A percentile compares a stretch with the other conserved stretches of the same genome.
Evolutionary conservation across 768 basidiomycete species (phyloP).

Genomic region (Steccherinum ochraceum): DNA sequence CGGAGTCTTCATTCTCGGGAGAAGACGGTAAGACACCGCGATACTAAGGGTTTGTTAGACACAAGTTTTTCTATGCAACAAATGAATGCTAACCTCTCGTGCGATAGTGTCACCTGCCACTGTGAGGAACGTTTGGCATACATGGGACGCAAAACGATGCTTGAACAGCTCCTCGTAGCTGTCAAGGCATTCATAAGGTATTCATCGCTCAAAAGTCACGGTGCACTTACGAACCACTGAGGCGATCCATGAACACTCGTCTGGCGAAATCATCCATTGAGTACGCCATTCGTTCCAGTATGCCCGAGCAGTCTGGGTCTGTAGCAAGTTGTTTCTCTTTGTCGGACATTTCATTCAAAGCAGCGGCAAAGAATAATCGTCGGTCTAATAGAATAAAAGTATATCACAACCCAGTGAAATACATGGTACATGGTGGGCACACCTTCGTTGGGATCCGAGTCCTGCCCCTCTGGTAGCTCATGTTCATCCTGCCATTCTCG

Average conservation of each 20-base stretch:
- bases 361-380: slow-evolving; percentile 32
- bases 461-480: slow-evolving; percentile 37
- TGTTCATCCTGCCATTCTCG: slow-evolving; percentile 74
- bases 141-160: slow-evolving; percentile 94
- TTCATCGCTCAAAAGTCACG: slow-evolving; percentile 4
- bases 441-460: slow-evolving; percentile 70
- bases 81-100: slow-evolving; percentile 48
- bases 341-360: slow-evolving; percentile 75
- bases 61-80: not conserved
- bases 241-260: slow-evolving; percentile 81
- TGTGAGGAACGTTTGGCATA: slow-evolving; percentile 82
- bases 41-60: slow-evolving; percentile 29
- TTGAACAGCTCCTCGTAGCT: slow-evolving; percentile 61
- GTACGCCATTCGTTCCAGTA: slow-evolving; percentile 84
- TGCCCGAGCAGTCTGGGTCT: slow-evolving; percentile 88
- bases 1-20: slow-evolving; percentile 40
- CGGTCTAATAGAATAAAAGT: slow-evolving; percentile 14
- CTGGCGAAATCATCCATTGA: slow-evolving; percentile 97
- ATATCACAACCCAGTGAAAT: too few species aligned
- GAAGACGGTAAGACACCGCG: slow-evolving; percentile 47
- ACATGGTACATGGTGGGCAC: slow-evolving; percentile 14
- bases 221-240: slow-evolving; percentile 78
- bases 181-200: not conserved
- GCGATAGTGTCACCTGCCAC: slow-evolving; percentile 58
- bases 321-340: slow-evolving; percentile 90